Base-by-base conservation (phyloP, 139 green algal genomes). In the Tetradesmus lagerheimii region DNA sequence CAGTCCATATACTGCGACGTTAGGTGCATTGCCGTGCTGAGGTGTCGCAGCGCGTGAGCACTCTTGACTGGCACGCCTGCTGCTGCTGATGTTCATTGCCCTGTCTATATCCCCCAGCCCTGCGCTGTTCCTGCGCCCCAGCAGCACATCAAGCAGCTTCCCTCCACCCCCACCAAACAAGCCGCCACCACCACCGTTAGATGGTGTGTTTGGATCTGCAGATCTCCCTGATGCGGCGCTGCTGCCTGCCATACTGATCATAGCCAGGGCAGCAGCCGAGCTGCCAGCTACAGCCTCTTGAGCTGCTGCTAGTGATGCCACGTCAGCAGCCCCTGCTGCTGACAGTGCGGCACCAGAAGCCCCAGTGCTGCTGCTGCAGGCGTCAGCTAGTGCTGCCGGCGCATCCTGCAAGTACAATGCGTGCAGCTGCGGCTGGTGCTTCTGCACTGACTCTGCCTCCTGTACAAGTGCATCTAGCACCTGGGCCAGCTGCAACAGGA, bases 371-470 rank as follows among this genome's bases (percentile, higher is more conserved):
- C 18, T 77, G 34, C 47, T 16, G 50, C 31, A 38, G 9, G 74
- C 53, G 9, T 87, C 81, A 45, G 81, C 81, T 25, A 87, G 81
- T 57, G 81, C 81, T 87, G 81, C 81, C 53, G 81, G 31, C 18
- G 74, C 74, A 23, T 87, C 81, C 16, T 87, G 47, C 35, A 53
- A n/a, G 16, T 77, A 62, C 53, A 77, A 53, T 1, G 16, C 53
- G 34, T 77, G 34, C 50, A 77, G 81, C 34, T 50, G 50, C 43
- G 81, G 81, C 81, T 87, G 45, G 37, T 87, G 81, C 20, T 77
- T 47, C 31, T 29, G 31, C 27, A 77, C 12, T 1, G n/a, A 47
- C 11, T 53, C 81, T 78, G 53, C 43, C 8, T 87, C 81, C 20
- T 76, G 20, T 5, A 87, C 53, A 1, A 87, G 34, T 11, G 81